Evolutionary conservation across 2,329 filamentous ascomycete species (phyloP).

Genomic region (Alternaria brassicae): DNA sequence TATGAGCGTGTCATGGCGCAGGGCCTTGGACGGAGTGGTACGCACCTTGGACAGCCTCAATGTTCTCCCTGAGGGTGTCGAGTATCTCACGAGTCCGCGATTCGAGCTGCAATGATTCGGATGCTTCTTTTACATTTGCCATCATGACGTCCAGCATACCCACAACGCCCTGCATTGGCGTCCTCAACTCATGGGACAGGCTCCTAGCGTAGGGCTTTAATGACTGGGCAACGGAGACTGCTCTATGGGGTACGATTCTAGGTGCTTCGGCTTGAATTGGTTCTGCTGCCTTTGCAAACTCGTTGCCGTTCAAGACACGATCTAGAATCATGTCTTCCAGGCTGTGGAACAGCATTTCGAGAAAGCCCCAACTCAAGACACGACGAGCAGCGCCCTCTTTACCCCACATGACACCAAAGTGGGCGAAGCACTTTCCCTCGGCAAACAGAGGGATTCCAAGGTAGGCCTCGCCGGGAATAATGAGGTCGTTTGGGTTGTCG

Average conservation of each 20-base stretch:
- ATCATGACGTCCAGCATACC: slow-evolving; percentile 81
- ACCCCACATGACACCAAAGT: slow-evolving; percentile 77
- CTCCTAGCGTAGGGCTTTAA: slow-evolving; percentile 76
- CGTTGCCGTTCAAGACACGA: slow-evolving; percentile 62
- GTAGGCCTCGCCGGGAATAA: slow-evolving; percentile 70
- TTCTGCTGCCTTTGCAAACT: slow-evolving; percentile 48
- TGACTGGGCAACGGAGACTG: slow-evolving; percentile 67
- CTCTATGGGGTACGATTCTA: slow-evolving; percentile 62
- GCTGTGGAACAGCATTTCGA: slow-evolving; percentile 72
- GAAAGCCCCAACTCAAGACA: slow-evolving; percentile 68
- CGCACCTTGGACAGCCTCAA: slow-evolving; percentile 72
- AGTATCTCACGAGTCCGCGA: slow-evolving; percentile 63
- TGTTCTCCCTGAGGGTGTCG: slow-evolving; percentile 69
- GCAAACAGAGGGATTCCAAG: slow-evolving; percentile 71
- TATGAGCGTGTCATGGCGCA: background rate
- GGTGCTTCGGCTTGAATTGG: slow-evolving; percentile 35
- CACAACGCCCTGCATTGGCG: slow-evolving; percentile 78
- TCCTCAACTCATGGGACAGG: slow-evolving; percentile 74
- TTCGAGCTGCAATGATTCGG: slow-evolving; percentile 63
- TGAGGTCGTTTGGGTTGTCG: slow-evolving; percentile 67
- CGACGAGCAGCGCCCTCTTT: slow-evolving; percentile 64
- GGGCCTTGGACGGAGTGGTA: background rate
- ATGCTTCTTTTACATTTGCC: slow-evolving; percentile 71
- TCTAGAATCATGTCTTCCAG: slow-evolving; percentile 71
- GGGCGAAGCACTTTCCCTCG: slow-evolving; percentile 70